Percentiles rank a stretch among this genome's conserved stretches.
Evolutionary conservation across 176 grass and related monocot species (phyloP).

Genomic region (Tillandsia leiboldiana): DNA sequence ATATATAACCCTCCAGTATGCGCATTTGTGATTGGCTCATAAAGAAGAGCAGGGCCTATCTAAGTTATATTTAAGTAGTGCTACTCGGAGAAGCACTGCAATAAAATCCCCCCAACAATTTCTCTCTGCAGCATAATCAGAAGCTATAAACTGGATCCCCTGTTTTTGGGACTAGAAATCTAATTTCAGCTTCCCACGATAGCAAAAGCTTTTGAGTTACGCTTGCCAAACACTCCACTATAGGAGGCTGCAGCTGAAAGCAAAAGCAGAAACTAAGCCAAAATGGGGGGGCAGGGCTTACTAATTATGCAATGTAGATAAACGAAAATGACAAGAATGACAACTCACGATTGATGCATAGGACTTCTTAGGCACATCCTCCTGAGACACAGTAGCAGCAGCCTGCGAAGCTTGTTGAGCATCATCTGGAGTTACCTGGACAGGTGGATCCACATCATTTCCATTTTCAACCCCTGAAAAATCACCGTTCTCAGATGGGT

Average conservation of each 20-base stretch:
- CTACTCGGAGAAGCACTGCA: too few relatives aligned
- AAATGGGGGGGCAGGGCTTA: neutral
- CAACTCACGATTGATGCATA: slow-evolving; percentile 13
- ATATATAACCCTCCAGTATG: neutral
- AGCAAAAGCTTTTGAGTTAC: too few relatives aligned
- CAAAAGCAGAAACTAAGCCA: too few relatives aligned
- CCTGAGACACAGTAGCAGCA: neutral
- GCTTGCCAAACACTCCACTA: neutral
- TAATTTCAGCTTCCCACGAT: too few relatives aligned
- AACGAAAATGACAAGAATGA: neutral
- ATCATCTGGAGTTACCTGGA: neutral
- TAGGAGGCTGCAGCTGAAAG: neutral
- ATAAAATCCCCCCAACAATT: too few relatives aligned
- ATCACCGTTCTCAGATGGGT: neutral
- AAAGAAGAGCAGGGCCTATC: too few relatives aligned
- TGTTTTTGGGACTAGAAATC: too few relatives aligned
- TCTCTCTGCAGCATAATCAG: too few relatives aligned
- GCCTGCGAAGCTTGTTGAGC: neutral
- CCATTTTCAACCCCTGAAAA: slow-evolving; percentile 2
- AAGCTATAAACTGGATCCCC: too few relatives aligned
- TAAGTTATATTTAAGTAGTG: too few relatives aligned
- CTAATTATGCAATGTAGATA: neutral
- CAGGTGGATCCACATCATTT: neutral
- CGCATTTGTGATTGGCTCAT: neutral
- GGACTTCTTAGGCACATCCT: slow-evolving; percentile 10